These are phyloP conservation scores for Funneliformis geosporum DNA, from an alignment of 192 early-diverging fungal species.

Conservation along the genomic window DNA sequence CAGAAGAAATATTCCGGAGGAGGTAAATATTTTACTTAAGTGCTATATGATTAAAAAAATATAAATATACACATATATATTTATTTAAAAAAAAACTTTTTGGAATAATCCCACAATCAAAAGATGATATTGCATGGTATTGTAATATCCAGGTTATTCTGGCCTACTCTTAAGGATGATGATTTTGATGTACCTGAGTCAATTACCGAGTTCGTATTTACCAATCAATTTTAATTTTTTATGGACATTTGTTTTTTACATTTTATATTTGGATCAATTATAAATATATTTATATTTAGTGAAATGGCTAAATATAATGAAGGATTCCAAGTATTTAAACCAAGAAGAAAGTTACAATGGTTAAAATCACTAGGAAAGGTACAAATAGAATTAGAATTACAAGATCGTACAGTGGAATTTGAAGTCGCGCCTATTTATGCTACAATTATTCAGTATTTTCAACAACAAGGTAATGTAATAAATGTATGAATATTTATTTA, in stretches of 20 bases:
- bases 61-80: too few relatives aligned
- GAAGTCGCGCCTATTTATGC: constrained; percentile 59
- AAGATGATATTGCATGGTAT: constrained; percentile 46
- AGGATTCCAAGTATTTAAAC: constrained; percentile 53
- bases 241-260: too few relatives aligned
- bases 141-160: constrained; percentile 68
- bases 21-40: not conserved
- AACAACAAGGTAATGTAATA: constrained; percentile 35
- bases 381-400: constrained; percentile 56
- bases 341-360: constrained; percentile 62
- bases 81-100: too few relatives aligned
- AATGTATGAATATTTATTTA: not conserved
- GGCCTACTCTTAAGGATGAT: constrained; percentile 50
- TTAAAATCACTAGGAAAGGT: constrained; percentile 55
- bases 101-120: not conserved
- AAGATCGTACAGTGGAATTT: constrained; percentile 49
- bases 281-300: constrained; percentile 7
- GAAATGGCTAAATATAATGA: constrained; percentile 47
- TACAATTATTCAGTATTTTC: constrained; percentile 47
- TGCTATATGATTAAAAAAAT: too few relatives aligned
- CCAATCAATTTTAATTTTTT: not conserved
- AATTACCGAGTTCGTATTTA: constrained; percentile 38
- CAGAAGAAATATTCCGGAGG: not conserved
- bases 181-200: constrained; percentile 43
- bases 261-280: too few relatives aligned